Conservation (phyloP, 768 basidiomycete genomes). For the Strobilomyces confusus region DNA sequence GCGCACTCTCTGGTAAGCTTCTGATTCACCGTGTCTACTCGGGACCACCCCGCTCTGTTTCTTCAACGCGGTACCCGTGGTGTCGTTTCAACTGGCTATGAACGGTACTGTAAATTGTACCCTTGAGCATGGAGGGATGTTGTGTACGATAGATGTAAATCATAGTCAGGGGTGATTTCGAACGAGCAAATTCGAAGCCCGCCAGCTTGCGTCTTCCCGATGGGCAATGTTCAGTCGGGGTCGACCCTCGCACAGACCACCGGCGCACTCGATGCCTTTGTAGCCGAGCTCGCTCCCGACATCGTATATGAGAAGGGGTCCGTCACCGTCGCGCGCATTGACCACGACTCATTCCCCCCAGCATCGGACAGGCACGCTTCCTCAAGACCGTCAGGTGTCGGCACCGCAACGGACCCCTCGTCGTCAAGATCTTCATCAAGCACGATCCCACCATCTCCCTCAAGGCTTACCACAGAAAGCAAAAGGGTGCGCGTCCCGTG, state of each 20-base stretch:
- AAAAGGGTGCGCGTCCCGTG: conserved; percentile 56
- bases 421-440: conserved; percentile 95
- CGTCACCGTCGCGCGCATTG: conserved; percentile 12
- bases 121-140: no score
- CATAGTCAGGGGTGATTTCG: no score
- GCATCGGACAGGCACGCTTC: conserved; percentile 30
- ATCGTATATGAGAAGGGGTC: conserved; percentile 92
- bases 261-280: conserved; percentile 85
- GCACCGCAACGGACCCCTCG: conserved; percentile 76
- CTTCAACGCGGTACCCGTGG: no score
- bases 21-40: no score
- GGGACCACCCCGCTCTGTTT: no score
- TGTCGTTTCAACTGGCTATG: no score
- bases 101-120: no score
- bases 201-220: conserved; percentile 28
- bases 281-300: conserved; percentile 83
- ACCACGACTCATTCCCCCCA: neutral
- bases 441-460: conserved; percentile 83
- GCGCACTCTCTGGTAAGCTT: no score
- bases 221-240: conserved; percentile 72
- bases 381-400: conserved; percentile 86
- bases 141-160: no score
- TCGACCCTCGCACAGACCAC: conserved; percentile 52
- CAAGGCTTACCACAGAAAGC: conserved; percentile 63
- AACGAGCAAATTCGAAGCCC: no score